Evolutionary conservation across 768 basidiomycete genomes (phyloP).

Genomic region (Hebeloma cylindrosporum): DNA sequence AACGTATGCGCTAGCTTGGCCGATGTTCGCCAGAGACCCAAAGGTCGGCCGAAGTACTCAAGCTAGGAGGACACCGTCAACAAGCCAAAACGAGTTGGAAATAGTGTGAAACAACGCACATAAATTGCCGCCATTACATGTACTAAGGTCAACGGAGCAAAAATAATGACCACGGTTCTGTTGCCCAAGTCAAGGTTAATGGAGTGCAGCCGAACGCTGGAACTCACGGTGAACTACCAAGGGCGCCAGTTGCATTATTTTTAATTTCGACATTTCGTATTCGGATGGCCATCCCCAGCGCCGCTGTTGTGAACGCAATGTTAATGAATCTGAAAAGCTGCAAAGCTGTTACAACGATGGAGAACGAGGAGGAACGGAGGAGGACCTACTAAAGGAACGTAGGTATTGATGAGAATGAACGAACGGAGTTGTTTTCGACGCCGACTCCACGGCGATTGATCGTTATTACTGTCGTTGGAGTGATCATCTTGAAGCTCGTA

Average conservation of each 20-base stretch:
- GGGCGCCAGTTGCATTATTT: conserved; percentile 57
- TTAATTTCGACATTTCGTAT: conserved; percentile 62
- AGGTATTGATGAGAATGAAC: conserved; percentile 73
- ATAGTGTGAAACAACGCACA: conserved; percentile 41
- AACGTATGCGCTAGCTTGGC: conserved; percentile 85
- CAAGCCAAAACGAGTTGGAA: background rate
- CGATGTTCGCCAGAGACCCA: conserved; percentile 91
- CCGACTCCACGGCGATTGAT: conserved; percentile 30
- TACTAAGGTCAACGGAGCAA: conserved; percentile 77
- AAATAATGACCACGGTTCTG: conserved; percentile 82
- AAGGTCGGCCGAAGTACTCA: conserved; percentile 89
- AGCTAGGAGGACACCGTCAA: conserved; percentile 47
- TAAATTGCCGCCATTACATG: conserved; percentile 88
- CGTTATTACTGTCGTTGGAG: conserved; percentile 25
- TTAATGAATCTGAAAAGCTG: conserved; percentile 86
- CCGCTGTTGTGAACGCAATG: conserved; percentile 76
- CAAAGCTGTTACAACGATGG: conserved; percentile 1
- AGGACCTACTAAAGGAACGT: conserved; percentile 71
- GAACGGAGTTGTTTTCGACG: conserved; percentile 52
- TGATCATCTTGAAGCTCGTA: conserved; percentile 30
- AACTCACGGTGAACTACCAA: conserved; percentile 81
- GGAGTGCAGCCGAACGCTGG: background rate
- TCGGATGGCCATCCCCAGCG: conserved; percentile 75
- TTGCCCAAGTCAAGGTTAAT: conserved; percentile 5
- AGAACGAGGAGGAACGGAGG: conserved; percentile 1